These are phyloP conservation scores for Garcileccinum viscosum DNA, from an alignment of 1,284 basidiomycete genomes.

Conservation along the genomic window DNA sequence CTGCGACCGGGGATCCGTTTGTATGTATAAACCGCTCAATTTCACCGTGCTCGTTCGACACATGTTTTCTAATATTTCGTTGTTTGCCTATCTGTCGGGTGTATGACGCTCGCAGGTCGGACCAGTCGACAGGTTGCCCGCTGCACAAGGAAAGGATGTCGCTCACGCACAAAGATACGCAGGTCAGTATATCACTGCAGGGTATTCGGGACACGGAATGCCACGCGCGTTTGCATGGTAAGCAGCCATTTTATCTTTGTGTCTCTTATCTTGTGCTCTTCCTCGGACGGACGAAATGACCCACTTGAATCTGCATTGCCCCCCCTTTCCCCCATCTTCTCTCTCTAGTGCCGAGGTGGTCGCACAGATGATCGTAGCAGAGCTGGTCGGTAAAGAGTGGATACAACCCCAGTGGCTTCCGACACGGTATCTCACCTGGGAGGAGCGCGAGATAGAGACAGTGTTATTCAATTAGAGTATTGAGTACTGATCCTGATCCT, in stretches of 20 bases:
- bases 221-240: conserved; percentile 71
- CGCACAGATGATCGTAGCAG: conserved; percentile 66
- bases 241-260: not conserved
- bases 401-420: conserved; percentile 67
- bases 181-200: conserved; percentile 78
- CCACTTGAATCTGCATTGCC: not conserved
- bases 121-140: conserved; percentile 50
- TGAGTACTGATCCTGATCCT: not conserved
- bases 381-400: conserved; percentile 55
- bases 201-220: conserved; percentile 84
- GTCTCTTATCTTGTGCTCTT: not conserved
- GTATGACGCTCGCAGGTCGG: conserved; percentile 58
- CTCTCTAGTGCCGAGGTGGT: conserved; percentile 66
- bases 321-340: not conserved
- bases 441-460: conserved; percentile 7
- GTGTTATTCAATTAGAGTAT: not conserved
- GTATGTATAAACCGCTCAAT: conserved; percentile 50
- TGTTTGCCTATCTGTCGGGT: not conserved
- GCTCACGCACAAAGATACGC: conserved; percentile 31
- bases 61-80: not conserved
- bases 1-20: conserved; percentile 67
- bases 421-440: conserved; percentile 60
- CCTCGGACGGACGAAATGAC: not conserved
- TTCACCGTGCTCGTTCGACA: not conserved
- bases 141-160: conserved; percentile 18